phyloP scores from a whole-genome alignment of 140 eudicot genomes.

The Cichorium intybus region DNA sequence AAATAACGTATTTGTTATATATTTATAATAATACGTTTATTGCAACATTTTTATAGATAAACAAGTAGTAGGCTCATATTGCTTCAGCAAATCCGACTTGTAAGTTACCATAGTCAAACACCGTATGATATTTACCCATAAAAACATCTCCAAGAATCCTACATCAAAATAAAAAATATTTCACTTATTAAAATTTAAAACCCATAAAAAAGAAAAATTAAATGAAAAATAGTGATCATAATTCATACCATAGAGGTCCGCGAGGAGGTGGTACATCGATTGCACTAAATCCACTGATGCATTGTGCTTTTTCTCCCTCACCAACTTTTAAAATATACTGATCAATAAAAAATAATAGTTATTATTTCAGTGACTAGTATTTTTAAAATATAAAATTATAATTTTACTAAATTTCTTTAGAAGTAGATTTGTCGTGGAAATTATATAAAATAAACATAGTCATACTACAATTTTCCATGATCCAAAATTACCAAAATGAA shows the following conservation, averaged over 20 bases:
- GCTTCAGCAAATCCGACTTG: constrained; percentile 87
- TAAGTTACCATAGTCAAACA: constrained; percentile 68
- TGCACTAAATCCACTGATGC: constrained; percentile 92
- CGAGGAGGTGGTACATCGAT: constrained; percentile 90
- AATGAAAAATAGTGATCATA: not conserved
- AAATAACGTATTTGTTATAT: no score
- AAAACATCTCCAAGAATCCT: constrained; percentile 88
- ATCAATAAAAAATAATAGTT: not conserved
- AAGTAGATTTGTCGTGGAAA: no score
- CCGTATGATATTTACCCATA: constrained; percentile 81
- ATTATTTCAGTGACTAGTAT: no score
- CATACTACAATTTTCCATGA: no score
- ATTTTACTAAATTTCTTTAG: no score
- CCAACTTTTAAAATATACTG: constrained; percentile 85
- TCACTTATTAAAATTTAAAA: not conserved
- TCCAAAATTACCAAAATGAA: no score
- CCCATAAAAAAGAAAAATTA: not conserved
- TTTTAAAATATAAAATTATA: no score
- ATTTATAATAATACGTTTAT: constrained; percentile 14
- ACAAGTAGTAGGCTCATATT: constrained; percentile 42
- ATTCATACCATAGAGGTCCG: constrained; percentile 87
- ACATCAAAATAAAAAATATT: constrained; percentile 19
- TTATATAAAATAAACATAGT: no score
- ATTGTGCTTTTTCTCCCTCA: constrained; percentile 73
- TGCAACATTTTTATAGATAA: constrained; percentile 26